Percentiles rank a stretch among this genome's conserved stretches.
Evolutionary conservation across 495 filamentous ascomycete genomes (phyloP).

Genomic region (Endocarpon pusillum): DNA sequence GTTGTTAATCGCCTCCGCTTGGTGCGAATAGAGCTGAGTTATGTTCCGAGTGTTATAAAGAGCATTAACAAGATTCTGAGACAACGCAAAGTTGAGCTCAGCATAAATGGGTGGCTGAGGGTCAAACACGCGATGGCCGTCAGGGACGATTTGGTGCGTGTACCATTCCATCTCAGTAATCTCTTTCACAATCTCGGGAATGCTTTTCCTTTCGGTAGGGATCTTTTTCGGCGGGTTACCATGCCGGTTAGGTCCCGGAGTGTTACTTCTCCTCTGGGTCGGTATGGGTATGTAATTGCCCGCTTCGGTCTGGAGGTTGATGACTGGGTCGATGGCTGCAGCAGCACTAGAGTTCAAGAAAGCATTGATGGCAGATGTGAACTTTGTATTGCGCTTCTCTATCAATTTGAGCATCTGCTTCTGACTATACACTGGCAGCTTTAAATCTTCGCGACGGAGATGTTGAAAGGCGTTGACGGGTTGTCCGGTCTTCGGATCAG

Average conservation of each 20-base stretch:
- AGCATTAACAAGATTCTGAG: conserved; percentile 84
- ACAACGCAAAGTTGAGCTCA: conserved; percentile 70
- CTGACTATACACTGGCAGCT: conserved; percentile 87
- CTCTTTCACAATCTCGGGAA: conserved; percentile 72
- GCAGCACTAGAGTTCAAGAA: conserved; percentile 62
- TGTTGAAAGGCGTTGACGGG: conserved; percentile 42
- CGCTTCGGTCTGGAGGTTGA: conserved; percentile 35
- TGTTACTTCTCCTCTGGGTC: conserved; percentile 28
- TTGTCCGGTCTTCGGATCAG: conserved; percentile 52
- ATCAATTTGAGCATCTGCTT: conserved; percentile 83
- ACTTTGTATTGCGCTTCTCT: conserved; percentile 80
- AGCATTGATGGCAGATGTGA: conserved; percentile 54
- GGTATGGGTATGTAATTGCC: conserved; percentile 28
- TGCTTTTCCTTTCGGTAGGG: conserved; percentile 63
- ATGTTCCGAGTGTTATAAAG: conserved; percentile 82
- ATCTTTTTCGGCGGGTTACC: conserved; percentile 46
- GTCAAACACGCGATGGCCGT: conserved; percentile 86
- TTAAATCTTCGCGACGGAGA: conserved; percentile 61
- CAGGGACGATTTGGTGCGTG: conserved; percentile 79
- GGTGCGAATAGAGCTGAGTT: conserved; percentile 78
- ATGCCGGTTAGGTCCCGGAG: conserved; percentile 23
- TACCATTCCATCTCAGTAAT: conserved; percentile 76
- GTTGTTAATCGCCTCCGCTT: conserved; percentile 87
- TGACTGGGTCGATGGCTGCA: conserved; percentile 48
- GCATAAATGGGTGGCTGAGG: conserved; percentile 70